phyloP scores from a whole-genome alignment of 768 basidiomycete genomes.

The Leccinum obscurum region DNA sequence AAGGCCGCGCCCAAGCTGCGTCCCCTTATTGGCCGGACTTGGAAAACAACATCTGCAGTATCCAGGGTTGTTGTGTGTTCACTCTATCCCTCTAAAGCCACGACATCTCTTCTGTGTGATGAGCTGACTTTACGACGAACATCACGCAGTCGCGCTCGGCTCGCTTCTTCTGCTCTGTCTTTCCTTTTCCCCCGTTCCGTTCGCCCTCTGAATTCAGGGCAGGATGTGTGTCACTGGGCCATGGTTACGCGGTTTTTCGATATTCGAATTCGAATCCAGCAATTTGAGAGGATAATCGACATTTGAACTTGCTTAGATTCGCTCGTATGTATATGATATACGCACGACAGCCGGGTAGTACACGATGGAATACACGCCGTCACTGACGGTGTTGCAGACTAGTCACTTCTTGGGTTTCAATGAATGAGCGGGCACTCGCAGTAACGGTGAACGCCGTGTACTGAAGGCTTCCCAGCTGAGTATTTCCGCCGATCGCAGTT shows the following conservation, averaged over 20 bases:
- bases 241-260: too few relatives aligned
- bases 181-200: too few relatives aligned
- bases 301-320: neutral
- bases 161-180: slow-evolving; percentile 36
- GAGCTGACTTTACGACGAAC: slow-evolving; percentile 8
- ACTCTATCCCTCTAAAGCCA: neutral
- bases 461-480: too few relatives aligned
- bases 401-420: neutral
- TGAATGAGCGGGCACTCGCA: neutral
- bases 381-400: neutral
- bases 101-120: slow-evolving; percentile 7
- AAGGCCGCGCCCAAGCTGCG: too few relatives aligned
- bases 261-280: neutral
- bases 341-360: slow-evolving; percentile 25
- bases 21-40: slow-evolving; percentile 28
- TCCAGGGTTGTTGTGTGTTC: slow-evolving; percentile 39
- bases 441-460: too few relatives aligned
- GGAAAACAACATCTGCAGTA: slow-evolving; percentile 59
- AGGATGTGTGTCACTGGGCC: too few relatives aligned
- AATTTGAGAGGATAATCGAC: neutral
- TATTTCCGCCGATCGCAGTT: too few relatives aligned
- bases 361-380: slow-evolving; percentile 7
- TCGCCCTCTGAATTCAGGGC: too few relatives aligned
- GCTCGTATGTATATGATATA: neutral
- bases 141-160: slow-evolving; percentile 31